Evolutionary conservation across 257 asterid species (phyloP).

Genomic region (Marsdenia floribunda): DNA sequence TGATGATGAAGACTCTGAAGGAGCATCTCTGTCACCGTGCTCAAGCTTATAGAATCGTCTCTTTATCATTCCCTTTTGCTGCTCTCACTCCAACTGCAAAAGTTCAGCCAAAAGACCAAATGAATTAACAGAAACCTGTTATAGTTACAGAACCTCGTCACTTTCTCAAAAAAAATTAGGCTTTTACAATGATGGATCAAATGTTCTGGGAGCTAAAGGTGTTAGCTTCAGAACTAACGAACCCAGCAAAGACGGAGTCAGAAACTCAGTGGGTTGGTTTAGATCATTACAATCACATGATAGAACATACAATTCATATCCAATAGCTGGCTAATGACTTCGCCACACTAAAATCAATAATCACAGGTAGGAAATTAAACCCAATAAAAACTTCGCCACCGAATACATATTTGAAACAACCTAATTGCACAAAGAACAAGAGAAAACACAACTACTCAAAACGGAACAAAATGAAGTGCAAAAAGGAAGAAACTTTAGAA

Average conservation of each 20-base stretch:
- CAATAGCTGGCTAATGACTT: not conserved
- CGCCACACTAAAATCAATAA: not conserved
- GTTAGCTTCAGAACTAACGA: not conserved
- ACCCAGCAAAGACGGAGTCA: not conserved
- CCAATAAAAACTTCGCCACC: not conserved
- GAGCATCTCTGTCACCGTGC: constrained; percentile 65
- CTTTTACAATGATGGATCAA: not conserved
- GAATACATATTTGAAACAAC: not conserved
- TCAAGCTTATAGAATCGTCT: constrained; percentile 74
- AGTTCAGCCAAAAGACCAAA: constrained; percentile 1
- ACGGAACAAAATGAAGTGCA: not conserved
- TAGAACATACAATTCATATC: not conserved
- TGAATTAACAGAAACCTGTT: not conserved
- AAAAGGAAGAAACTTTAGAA: not conserved
- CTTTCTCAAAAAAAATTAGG: not conserved
- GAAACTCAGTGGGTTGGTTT: not conserved
- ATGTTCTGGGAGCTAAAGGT: not conserved
- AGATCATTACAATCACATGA: not conserved
- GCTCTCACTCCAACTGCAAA: constrained; percentile 36
- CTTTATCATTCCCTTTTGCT: constrained; percentile 54
- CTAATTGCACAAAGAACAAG: not conserved
- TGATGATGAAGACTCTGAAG: constrained; percentile 69
- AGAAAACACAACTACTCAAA: not conserved
- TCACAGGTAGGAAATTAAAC: not conserved
- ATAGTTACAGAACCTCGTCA: not conserved